Conservation (phyloP, 805 yeast species). For the Candida verbasci region DNA sequence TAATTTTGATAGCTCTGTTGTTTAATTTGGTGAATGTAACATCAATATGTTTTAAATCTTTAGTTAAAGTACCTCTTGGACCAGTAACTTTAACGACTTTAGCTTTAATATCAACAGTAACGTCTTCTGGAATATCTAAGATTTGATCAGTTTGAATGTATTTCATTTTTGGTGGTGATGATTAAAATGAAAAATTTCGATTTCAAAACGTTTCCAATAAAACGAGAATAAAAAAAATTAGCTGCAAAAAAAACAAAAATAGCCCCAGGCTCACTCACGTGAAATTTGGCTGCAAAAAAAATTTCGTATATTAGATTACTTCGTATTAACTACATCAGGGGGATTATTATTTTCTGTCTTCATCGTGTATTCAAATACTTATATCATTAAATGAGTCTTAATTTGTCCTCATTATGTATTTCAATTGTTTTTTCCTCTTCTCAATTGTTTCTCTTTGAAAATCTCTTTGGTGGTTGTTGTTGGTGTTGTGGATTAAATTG, state of each 20-base stretch:
- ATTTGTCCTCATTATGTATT: too few relatives aligned
- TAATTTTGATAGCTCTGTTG: constrained; percentile 73
- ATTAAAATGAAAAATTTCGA: not conserved
- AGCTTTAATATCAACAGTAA: constrained; percentile 85
- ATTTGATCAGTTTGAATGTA: constrained; percentile 83
- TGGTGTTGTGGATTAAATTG: constrained; percentile 1
- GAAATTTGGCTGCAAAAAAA: too few relatives aligned
- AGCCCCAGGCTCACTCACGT: too few relatives aligned
- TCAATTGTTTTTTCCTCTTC: too few relatives aligned
- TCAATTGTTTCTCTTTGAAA: not conserved
- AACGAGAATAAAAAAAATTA: not conserved
- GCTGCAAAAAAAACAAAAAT: not conserved
- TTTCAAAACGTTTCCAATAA: not conserved
- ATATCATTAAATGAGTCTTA: too few relatives aligned
- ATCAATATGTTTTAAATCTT: constrained; percentile 91
- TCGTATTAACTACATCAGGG: too few relatives aligned
- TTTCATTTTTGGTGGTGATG: constrained; percentile 46
- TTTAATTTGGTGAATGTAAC: constrained; percentile 83
- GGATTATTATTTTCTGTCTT: too few relatives aligned
- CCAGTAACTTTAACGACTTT: constrained; percentile 88
- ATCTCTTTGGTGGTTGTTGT: not conserved
- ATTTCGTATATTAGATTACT: too few relatives aligned
- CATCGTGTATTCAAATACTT: too few relatives aligned
- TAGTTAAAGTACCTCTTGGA: constrained; percentile 93
- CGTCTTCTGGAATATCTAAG: constrained; percentile 88